Evolutionary conservation across 108 stramenopile species (phyloP), one percentile per base, ranked within the genome.

Genomic region (Phaeodactylum tricornutum): DNA sequence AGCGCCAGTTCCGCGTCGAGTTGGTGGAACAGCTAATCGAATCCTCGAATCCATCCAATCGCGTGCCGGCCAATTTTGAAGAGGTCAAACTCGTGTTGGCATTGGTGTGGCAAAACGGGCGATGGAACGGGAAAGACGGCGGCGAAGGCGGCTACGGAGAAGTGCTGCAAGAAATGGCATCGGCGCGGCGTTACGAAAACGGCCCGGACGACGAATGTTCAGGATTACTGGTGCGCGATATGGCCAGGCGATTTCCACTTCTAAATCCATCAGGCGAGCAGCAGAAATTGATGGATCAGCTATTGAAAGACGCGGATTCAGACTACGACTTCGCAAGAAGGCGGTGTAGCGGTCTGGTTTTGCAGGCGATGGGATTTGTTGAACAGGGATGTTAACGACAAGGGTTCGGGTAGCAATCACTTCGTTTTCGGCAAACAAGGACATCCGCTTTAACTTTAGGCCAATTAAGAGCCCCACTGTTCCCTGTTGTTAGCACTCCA

Each of bases 41-140:
- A 40, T 45, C 37, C n/a, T 27, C 43, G 15, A 34, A 38, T 3
- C 51, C 8, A 15, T 44, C 51, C 20, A 53, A 16, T 4, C 41
- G 29, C 28, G 55, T 47, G 12, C 35, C 50, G 3, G 55, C 26
- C 43, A 40, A 57, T 38, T 74, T 81, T 44, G 86, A 88, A 46
- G 86, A 88, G 67, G 34, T 88, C 33, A 88, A 84, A 59, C 57
- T 88, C n/a, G 57, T 81, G 29, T 61, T 84, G 14, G 86, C 57
- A 22, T 57, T 88, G 51, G 51, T 63, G 29, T 84, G 72, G 75
- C 86, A 88, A 57, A 32, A 50, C 3, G 71, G 67, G 21, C 63
- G 79, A 3, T 71, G 84, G 72, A 64, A 70, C 43, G 71, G 78
- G 30, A 27, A 43, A 8, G 64, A 78, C 56, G 69, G 72, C n/a